Percentiles rank a stretch among this genome's conserved stretches.
phyloP scores from a whole-genome alignment of 768 basidiomycete species.

The Coprinopsis strossmayeri region DNA sequence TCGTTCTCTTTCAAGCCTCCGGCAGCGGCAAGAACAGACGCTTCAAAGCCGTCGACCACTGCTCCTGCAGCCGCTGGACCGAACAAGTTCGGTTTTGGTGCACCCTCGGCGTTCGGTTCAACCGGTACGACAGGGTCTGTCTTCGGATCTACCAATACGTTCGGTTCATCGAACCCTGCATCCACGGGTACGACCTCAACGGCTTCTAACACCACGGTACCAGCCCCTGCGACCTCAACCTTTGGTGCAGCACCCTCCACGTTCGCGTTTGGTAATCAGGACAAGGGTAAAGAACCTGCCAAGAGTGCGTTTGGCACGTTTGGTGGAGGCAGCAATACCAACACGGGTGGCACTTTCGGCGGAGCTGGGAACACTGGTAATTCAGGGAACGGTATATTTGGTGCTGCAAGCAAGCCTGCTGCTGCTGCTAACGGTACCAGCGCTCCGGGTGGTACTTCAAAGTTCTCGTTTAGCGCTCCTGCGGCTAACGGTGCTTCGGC shows the following conservation, averaged over 20 bases:
- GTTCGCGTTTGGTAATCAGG: conserved; percentile 2
- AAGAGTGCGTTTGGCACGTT: background rate
- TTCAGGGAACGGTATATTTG: background rate
- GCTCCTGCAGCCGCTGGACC: conserved; percentile 9
- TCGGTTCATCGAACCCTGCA: background rate
- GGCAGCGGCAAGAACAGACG: conserved; percentile 12
- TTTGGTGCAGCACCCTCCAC: background rate
- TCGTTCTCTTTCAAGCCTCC: conserved; percentile 1
- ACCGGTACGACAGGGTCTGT: background rate
- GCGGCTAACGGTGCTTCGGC: conserved; percentile 9
- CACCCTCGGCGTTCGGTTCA: background rate
- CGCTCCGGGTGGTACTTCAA: background rate
- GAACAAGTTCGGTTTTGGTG: conserved; percentile 6
- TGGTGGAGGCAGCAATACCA: background rate
- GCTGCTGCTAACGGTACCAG: background rate
- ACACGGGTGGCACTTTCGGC: background rate
- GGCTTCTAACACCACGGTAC: background rate
- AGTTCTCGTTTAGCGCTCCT: conserved; percentile 18
- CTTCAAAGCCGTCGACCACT: conserved; percentile 12
- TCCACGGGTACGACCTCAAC: background rate
- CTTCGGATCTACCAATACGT: background rate
- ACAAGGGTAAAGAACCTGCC: conserved; percentile 2
- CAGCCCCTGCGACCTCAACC: background rate
- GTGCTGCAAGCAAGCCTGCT: conserved; percentile 10
- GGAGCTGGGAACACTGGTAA: background rate